Base-by-base conservation (phyloP, 78 protist genomes). In the Dictyostelium intermedium region DNA sequence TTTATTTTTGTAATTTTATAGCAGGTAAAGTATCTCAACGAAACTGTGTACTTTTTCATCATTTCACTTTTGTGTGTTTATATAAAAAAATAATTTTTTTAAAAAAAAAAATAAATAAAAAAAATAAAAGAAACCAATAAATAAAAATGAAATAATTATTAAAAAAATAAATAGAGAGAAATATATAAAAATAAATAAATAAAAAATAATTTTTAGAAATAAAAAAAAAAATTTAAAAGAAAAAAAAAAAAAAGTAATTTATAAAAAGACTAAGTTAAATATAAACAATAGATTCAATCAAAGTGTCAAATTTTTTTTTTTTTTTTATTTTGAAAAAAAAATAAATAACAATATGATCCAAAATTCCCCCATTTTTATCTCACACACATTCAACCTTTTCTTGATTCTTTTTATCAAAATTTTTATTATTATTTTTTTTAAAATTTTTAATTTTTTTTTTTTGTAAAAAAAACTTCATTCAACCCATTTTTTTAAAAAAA, bases 21-120 rank as follows among this genome's bases (percentile, higher is more conserved):
- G 32, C 70, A 63, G 73, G 73, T 63, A 60, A 11, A 63, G 73
- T 63, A 63, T 63, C 73, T 9, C 73, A 63, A 63, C 73, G 73
- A 63, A 63, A 27, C 11, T 27, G 32, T 63, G 14, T 63, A 63
- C 27, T 25, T 63, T 63, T 60, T 63, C n/a, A 20, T 25, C 25
- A 5, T 56, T 56, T 56, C 66, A 16, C 70, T 30, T 23, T 23
- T 16, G 14, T 63, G 73, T 63, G 70, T 61, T 63, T 27, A 63
- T 25, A n/a, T n/a, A 63, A n/a, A 63, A 63, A 63, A 63, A n/a
- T n/a, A n/a, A n/a, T n/a, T n/a, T n/a, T n/a, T n/a, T n/a, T 20
- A 63, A 63, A 63, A n/a, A 63, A 25, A 8, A 63, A 63, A n/a
- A 7, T 7, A 63, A n/a, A 63, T n/a, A 25, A 23, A n/a, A 63